phyloP scores from a whole-genome alignment of 352 stramenopile genomes.

The Pythium scleroteichum region DNA sequence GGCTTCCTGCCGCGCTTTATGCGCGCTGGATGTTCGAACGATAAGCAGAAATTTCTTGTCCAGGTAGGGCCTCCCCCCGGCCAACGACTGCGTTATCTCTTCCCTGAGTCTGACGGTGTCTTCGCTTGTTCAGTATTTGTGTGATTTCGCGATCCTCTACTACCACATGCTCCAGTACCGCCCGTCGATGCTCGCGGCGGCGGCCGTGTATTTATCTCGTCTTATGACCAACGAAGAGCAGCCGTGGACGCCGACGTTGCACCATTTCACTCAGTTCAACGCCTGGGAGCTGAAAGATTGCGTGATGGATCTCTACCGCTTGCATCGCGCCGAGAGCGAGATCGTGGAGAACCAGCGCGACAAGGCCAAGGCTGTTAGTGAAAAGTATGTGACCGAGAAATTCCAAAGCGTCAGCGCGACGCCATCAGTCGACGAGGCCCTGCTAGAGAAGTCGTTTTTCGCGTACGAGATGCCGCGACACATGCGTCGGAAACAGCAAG shows the following conservation, averaged over 20 bases:
- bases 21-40: conserved; percentile 50
- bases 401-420: conserved; percentile 58
- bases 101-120: conserved; percentile 7
- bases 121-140: conserved; percentile 55
- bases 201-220: conserved; percentile 73
- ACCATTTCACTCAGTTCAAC: conserved; percentile 81
- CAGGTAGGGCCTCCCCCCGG: conserved; percentile 35
- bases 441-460: conserved; percentile 57
- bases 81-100: neutral
- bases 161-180: conserved; percentile 77
- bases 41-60: conserved; percentile 62
- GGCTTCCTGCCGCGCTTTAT: conserved; percentile 71
- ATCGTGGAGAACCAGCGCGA: conserved; percentile 65
- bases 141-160: conserved; percentile 66
- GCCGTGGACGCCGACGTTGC: conserved; percentile 76
- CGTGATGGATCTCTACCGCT: conserved; percentile 58
- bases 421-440: conserved; percentile 40
- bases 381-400: conserved; percentile 79
- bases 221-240: conserved; percentile 65
- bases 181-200: conserved; percentile 69
- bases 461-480: conserved; percentile 23
- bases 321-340: conserved; percentile 61
- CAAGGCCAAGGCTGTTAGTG: conserved; percentile 81
- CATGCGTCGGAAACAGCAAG: conserved; percentile 13
- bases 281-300: conserved; percentile 65